Conservation (phyloP, 345 rosid species). For the Corymbia maculata region DNA sequence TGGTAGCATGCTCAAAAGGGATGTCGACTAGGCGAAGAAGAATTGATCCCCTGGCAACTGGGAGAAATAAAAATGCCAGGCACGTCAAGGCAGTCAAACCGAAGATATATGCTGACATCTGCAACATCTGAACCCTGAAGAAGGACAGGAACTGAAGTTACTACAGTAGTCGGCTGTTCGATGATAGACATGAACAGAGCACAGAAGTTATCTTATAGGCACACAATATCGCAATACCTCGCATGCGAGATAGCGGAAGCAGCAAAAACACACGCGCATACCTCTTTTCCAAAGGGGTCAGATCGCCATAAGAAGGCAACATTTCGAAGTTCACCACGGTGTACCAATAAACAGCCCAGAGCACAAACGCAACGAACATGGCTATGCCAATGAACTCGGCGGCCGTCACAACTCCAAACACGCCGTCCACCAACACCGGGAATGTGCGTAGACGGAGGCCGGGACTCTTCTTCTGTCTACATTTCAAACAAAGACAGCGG, state of each 20-base stretch:
- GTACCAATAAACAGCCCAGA: conserved; percentile 11
- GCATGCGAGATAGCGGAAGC: background rate
- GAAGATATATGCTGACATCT: conserved; percentile 1
- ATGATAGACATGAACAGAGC: background rate
- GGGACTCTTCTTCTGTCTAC: background rate
- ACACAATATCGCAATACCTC: background rate
- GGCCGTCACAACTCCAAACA: conserved; percentile 20
- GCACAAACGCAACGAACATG: conserved; percentile 1
- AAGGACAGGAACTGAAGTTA: background rate
- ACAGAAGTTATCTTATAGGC: background rate
- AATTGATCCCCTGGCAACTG: conserved; percentile 17
- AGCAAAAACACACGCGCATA: background rate
- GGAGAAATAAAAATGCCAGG: conserved; percentile 18
- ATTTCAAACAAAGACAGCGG: background rate
- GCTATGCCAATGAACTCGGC: conserved; percentile 20
- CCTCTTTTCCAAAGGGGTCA: conserved; percentile 7
- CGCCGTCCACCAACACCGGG: conserved; percentile 21
- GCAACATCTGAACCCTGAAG: conserved; percentile 13
- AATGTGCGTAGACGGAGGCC: conserved; percentile 12
- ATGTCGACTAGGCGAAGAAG: conserved; percentile 14
- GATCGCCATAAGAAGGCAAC: background rate
- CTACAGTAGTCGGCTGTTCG: background rate
- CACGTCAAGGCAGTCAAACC: conserved; percentile 15
- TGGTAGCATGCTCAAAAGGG: conserved; percentile 12
- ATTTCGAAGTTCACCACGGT: conserved; percentile 5